Percentiles rank a stretch among this genome's conserved stretches.
phyloP scores from a whole-genome alignment of 192 early-diverging fungal species.

The Podila horticola region DNA sequence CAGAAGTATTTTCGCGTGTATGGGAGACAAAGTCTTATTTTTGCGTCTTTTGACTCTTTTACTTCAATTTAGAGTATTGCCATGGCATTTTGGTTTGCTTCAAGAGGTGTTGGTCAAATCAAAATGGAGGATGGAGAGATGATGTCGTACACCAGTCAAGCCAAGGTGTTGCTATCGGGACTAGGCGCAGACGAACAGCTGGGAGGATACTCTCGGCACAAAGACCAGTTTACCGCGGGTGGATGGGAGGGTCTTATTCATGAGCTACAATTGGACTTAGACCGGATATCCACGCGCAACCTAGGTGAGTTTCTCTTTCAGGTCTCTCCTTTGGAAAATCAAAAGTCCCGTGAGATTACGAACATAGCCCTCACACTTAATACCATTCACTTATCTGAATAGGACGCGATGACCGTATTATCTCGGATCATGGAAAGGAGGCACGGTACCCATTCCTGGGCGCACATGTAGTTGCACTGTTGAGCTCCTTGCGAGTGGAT shows the following conservation, averaged over 20 bases:
- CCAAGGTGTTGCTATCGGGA: constrained; percentile 86
- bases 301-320: constrained; percentile 56
- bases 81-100: constrained; percentile 96
- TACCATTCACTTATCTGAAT: background rate
- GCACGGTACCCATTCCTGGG: constrained; percentile 89
- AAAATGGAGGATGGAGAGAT: constrained; percentile 21
- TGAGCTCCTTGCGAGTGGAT: constrained; percentile 77
- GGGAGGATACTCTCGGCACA: constrained; percentile 92
- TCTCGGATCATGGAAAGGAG: constrained; percentile 88
- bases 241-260: constrained; percentile 74
- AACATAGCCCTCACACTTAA: background rate
- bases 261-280: constrained; percentile 86
- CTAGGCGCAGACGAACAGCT: constrained; percentile 95
- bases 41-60: background rate
- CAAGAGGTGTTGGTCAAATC: constrained; percentile 75
- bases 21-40: background rate
- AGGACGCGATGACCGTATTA: constrained; percentile 93
- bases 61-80: constrained; percentile 84
- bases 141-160: constrained; percentile 66
- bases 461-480: constrained; percentile 70
- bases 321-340: background rate
- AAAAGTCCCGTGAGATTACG: background rate
- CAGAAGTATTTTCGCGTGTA: too few relatives aligned
- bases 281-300: constrained; percentile 88
- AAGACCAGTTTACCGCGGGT: constrained; percentile 70